These are phyloP conservation scores for Triglochin maritima DNA, from an alignment of 106 monocot genomes.

Conservation along the genomic window DNA sequence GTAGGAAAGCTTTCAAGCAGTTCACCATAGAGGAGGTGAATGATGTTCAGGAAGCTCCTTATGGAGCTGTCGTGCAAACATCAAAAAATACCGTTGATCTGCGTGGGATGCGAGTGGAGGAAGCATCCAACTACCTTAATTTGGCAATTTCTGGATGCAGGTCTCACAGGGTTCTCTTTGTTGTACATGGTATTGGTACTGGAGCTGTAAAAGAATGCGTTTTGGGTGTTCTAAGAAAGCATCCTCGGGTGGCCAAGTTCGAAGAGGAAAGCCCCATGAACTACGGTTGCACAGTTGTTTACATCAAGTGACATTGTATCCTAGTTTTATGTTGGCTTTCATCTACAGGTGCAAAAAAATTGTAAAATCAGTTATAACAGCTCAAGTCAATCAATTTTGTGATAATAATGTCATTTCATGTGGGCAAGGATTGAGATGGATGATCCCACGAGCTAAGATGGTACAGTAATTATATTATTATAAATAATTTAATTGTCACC, in stretches of 20 bases:
- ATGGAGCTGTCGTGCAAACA: conserved; percentile 56
- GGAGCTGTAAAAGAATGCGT: conserved; percentile 59
- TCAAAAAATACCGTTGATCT: conserved; percentile 80
- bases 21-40: conserved; percentile 8
- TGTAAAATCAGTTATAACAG: no score
- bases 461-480: no score
- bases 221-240: conserved; percentile 38
- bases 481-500: no score
- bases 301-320: conserved; percentile 30
- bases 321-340: no score
- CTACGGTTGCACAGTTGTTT: conserved; percentile 75
- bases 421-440: no score
- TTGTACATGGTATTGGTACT: conserved; percentile 69
- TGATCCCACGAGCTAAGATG: no score
- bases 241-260: conserved; percentile 63
- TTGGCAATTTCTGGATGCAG: conserved; percentile 47
- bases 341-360: no score
- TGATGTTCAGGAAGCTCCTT: conserved; percentile 20
- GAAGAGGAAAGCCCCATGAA: conserved; percentile 84
- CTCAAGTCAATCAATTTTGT: no score
- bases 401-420: no score
- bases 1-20: conserved; percentile 3
- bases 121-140: conserved; percentile 43
- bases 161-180: conserved; percentile 50
- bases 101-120: conserved; percentile 58